These are phyloP conservation scores for Sporothrix protearum DNA, from an alignment of 2,329 filamentous ascomycete genomes.

Conservation along the genomic window DNA sequence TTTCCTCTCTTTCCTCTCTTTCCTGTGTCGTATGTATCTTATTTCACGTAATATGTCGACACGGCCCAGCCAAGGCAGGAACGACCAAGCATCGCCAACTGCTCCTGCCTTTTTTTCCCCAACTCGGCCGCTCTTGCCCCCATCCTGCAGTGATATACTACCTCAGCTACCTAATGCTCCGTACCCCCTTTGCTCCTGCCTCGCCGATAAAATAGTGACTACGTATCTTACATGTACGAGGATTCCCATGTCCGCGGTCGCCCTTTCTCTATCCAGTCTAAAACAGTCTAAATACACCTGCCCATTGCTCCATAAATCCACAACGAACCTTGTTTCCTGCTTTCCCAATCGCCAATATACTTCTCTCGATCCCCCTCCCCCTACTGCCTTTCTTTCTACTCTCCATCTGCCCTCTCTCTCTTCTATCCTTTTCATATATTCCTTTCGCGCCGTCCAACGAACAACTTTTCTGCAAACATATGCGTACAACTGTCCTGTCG, in stretches of 20 bases:
- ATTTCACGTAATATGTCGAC: background rate
- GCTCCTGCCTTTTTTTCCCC: background rate
- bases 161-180: background rate
- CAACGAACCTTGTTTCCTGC: conserved; percentile 1
- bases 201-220: background rate
- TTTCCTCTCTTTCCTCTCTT: background rate
- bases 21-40: background rate
- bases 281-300: background rate
- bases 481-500: background rate
- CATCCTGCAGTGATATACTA: background rate
- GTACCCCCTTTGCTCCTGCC: background rate
- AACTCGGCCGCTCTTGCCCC: conserved; percentile 14
- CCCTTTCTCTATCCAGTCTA: conserved; percentile 16
- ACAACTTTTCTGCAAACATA: background rate
- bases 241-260: conserved; percentile 9
- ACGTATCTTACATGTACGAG: too few relatives aligned
- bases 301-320: background rate
- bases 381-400: conserved; percentile 6
- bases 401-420: background rate
- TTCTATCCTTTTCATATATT: background rate
- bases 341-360: background rate
- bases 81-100: conserved; percentile 13
- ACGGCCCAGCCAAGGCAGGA: conserved; percentile 21
- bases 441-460: background rate
- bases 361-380: background rate